Evolutionary conservation across 2,329 filamentous ascomycete species (phyloP).

Genomic region (Botrytis elliptica): DNA sequence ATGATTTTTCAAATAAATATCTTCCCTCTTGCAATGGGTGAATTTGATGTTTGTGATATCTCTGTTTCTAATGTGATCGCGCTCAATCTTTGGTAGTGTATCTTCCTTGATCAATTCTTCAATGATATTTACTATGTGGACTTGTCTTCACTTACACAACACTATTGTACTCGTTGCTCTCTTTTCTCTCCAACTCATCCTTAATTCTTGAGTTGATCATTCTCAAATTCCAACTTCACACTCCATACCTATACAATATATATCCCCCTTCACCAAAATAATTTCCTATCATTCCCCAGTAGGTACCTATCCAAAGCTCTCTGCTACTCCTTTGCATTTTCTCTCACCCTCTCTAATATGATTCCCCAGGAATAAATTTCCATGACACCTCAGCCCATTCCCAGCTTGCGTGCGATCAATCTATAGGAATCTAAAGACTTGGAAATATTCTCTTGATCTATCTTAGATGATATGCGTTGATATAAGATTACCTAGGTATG

Average conservation of each 20-base stretch:
- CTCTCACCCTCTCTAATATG: too few relatives aligned
- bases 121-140: background rate
- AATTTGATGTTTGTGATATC: background rate
- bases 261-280: background rate
- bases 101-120: background rate
- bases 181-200: accelerated
- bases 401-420: too few relatives aligned
- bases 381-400: too few relatives aligned
- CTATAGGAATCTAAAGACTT: too few relatives aligned
- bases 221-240: too few relatives aligned
- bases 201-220: accelerated
- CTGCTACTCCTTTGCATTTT: too few relatives aligned
- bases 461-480: too few relatives aligned
- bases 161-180: background rate
- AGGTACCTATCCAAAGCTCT: background rate
- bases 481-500: too few relatives aligned
- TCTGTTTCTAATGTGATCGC: background rate
- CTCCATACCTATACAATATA: too few relatives aligned
- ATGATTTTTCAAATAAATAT: background rate
- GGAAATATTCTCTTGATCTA: too few relatives aligned
- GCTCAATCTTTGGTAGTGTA: background rate
- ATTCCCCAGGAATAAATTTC: too few relatives aligned
- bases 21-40: background rate
- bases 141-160: background rate
- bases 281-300: too few relatives aligned